Evolutionary conservation across 257 asterid species (phyloP).

Genomic region (Misopates orontium): DNA sequence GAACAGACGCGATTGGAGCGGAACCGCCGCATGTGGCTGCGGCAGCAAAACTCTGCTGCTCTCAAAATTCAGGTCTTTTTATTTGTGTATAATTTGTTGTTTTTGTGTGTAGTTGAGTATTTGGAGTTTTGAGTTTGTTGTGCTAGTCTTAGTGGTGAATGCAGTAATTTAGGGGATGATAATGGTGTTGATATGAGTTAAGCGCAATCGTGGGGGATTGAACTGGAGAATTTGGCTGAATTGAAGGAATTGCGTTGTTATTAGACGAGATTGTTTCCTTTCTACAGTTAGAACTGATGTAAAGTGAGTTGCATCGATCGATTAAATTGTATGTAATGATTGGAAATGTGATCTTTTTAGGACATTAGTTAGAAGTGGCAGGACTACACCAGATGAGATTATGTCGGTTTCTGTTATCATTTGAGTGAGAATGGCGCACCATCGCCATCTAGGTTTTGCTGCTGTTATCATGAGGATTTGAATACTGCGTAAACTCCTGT

Average conservation of each 20-base stretch:
- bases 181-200: no score
- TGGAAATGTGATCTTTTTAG: background rate
- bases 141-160: background rate
- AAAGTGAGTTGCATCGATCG: background rate
- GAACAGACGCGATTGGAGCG: conserved; percentile 90
- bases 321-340: no score
- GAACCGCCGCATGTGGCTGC: conserved; percentile 65
- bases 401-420: background rate
- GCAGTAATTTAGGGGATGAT: background rate
- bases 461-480: background rate
- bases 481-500: no score
- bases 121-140: no score
- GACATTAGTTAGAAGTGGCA: background rate
- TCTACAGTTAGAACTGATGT: no score
- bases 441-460: background rate
- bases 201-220: no score
- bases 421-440: background rate
- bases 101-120: conserved; percentile 17
- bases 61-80: conserved; percentile 68
- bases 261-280: no score
- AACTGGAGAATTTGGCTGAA: no score
- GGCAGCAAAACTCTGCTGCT: conserved; percentile 88
- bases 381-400: background rate
- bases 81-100: background rate
- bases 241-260: no score